Base-by-base conservation (phyloP, 2,329 filamentous ascomycete species). In the Trichoderma gracile region DNA sequence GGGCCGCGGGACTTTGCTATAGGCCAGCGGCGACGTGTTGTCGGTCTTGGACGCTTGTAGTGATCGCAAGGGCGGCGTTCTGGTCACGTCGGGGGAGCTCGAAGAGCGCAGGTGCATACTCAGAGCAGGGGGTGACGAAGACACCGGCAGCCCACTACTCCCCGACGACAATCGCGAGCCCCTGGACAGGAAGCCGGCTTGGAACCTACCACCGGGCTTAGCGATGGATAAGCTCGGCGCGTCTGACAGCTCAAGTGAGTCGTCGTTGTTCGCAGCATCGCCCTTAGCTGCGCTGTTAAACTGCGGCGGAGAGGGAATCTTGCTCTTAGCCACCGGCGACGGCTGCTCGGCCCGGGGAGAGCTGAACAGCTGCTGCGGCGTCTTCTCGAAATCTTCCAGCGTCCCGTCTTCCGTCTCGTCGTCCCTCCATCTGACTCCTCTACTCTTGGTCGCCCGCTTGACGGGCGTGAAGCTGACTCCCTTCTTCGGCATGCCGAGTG, bases 361-460 rank as follows among this genome's bases (percentile, higher is more conserved):
- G 17, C 85, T 67, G 23, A 69, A 80, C 9, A 84, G 76, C 73
- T 89, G 90, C 75, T 93, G 85, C 1, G 95, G 94, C 3, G 94
- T 97, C 78, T 92, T 92, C 73, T 94, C 91, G 73, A 94, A 97
- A 74, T 98, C 95, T 12, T 91, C 93, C 63, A 98, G 80, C 0
- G 89, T 88, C 25, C 93, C 93, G 58, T 94, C 87, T 72, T 96
- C 90, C 2, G 89, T 80, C 72, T 86, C 92, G 71, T 98, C 95
- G 71, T 98, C 95, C 65, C 92, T 88, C 95, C 95, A 99, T 68
- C 94, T 86, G 6, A 99, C 94, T 52, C 84, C 89, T 66, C 93
- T 86, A 77, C 92, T 92, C 63, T 88, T 85, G 30, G 33, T 19
- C 10, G 85, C 83, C 76, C 89, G 89, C 77, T 91, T 96, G 67